Base-by-base conservation (phyloP, 495 filamentous ascomycete species). In the Aspergillus diversus region DNA sequence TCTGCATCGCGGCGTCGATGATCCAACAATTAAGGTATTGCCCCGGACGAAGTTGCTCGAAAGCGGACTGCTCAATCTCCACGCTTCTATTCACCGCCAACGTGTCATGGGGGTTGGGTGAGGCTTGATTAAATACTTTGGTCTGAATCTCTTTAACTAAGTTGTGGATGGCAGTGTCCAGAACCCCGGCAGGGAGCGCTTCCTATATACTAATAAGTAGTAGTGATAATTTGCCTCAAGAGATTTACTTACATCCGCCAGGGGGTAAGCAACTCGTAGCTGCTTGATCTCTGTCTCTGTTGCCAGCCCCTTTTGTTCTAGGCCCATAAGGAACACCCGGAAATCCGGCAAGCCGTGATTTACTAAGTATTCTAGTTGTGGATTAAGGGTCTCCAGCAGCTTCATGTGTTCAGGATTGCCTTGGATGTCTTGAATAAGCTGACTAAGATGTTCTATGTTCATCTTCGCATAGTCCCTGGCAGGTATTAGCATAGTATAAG, bases 101-200 rank as follows among this genome's bases (percentile, higher is more conserved):
- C 5, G 54, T 42, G 17, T 56, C 33, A 31, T 56, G 7, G 12
- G 33, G 33, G n/a, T 27, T 27, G 33, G 31, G 33, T 43, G 9
- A 21, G 15, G 9, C 43, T 34, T 56, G 33, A 31, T 43, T 37
- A 9, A 56, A 43, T 12, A 56, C 34, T 27, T 43, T 42, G 33
- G 54, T n/a, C 35, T 43, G 54, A 56, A 33, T 21, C 54, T n/a
- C 21, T 56, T 37, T 17, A 56, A n/a, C 54, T 37, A 56, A 56
- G 12, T 31, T 9, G 33, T 56, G 33, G 21, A 56, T 42, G n/a
- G 33, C 54, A 56, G 54, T 15, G 12, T 56, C 34, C 54, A 56
- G 54, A 11, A 5, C 31, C 2, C 54, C 54, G 16, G 33, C n/a
- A 7, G 54, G 54, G 6, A 56, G 33, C 11, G 33, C 33, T 39